Evolutionary conservation across 495 filamentous ascomycete genomes (phyloP).

Genomic region (Hapsidospora chrysogenum): DNA sequence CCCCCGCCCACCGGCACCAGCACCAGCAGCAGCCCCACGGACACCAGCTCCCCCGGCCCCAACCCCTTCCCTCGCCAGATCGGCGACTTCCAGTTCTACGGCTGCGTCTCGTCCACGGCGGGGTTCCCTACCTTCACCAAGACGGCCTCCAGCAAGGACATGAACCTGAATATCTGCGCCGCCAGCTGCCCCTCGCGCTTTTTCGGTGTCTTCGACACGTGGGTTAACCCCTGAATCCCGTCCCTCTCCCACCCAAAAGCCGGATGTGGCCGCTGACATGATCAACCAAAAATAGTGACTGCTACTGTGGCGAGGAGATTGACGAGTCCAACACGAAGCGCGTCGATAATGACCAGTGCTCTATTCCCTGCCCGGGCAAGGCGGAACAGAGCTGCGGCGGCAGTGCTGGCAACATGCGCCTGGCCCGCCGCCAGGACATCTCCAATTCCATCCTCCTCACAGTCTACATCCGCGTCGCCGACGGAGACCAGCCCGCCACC

Average conservation of each 20-base stretch:
- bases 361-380: neutral
- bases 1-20: neutral
- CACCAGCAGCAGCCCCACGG: neutral
- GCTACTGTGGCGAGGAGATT: conserved; percentile 1
- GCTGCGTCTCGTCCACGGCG: neutral
- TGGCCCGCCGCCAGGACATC: neutral
- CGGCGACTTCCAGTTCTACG: neutral
- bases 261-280: neutral
- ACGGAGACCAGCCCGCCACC: neutral
- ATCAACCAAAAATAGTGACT: neutral
- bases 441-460: neutral
- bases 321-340: neutral
- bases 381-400: neutral
- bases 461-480: neutral
- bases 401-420: neutral
- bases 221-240: too few species aligned
- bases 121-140: neutral
- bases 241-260: too few species aligned
- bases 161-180: conserved; percentile 1
- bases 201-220: conserved; percentile 1
- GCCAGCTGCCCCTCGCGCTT: neutral
- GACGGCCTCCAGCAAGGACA: neutral
- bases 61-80: neutral
- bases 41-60: neutral
- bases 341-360: neutral